A percentile compares a stretch with the other conserved stretches of the same genome.
Evolutionary conservation across 495 filamentous ascomycete genomes (phyloP).

Genomic region (Penicillium diatomitis): DNA sequence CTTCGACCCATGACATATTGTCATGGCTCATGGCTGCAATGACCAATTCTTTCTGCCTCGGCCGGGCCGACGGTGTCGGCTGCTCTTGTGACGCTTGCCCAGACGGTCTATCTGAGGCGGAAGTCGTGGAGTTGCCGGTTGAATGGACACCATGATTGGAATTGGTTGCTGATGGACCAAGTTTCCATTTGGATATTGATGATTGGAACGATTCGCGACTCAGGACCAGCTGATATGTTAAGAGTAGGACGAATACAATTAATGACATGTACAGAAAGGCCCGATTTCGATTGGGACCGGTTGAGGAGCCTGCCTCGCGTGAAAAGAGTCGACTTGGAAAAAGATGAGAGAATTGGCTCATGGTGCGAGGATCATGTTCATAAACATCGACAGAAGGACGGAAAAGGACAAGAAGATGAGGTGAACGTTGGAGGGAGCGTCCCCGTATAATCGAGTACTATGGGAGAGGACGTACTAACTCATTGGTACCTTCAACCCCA

Average conservation of each 20-base stretch:
- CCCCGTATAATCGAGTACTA: no score
- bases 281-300: constrained; percentile 5
- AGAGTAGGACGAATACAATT: constrained; percentile 7
- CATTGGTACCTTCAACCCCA: no score
- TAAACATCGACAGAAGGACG: neutral
- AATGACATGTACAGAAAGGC: constrained; percentile 12
- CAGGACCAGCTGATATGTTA: constrained; percentile 18
- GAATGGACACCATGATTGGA: no score
- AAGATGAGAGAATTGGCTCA: neutral
- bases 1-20: constrained; percentile 22
- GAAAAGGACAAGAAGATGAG: neutral
- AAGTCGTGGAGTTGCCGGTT: no score
- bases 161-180: no score
- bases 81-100: neutral
- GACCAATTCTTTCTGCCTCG: constrained; percentile 17
- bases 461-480: no score
- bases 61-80: neutral
- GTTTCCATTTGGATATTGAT: no score
- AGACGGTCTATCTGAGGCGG: neutral
- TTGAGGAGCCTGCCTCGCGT: neutral
- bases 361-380: neutral
- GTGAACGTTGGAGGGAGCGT: no score
- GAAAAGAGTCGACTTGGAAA: neutral
- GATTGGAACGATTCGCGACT: constrained; percentile 4
- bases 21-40: constrained; percentile 15